These are phyloP conservation scores for Bipolaris bicolor DNA, from an alignment of 2,329 filamentous ascomycete genomes.

Conservation along the genomic window DNA sequence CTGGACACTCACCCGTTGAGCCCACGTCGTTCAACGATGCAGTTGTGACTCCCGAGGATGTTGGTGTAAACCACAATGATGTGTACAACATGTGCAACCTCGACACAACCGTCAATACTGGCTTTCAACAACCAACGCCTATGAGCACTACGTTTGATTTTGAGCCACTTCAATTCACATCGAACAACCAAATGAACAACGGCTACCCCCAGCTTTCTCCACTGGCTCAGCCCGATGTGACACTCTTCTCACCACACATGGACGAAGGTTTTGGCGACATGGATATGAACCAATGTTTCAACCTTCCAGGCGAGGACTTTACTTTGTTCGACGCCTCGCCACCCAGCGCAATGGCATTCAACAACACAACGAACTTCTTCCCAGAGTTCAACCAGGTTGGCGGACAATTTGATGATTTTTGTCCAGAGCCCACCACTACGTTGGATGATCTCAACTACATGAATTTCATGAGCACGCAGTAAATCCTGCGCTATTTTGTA, in stretches of 20 bases:
- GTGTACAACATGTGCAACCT: constrained; percentile 62
- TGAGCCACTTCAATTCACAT: constrained; percentile 47
- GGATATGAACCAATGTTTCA: constrained; percentile 38
- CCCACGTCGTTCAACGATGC: constrained; percentile 52
- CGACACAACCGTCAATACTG: constrained; percentile 65
- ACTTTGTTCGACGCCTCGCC: constrained; percentile 59
- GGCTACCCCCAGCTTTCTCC: constrained; percentile 67
- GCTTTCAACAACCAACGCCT: constrained; percentile 62
- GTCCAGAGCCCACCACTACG: constrained; percentile 35
- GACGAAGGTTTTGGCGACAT: constrained; percentile 69
- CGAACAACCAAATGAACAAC: constrained; percentile 26
- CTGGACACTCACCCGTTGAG: constrained; percentile 50
- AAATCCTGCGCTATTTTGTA: constrained; percentile 20
- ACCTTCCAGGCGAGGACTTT: constrained; percentile 61
- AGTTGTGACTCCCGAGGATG: constrained; percentile 52
- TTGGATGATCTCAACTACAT: constrained; percentile 41
- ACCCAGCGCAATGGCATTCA: constrained; percentile 31
- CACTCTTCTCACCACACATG: constrained; percentile 69
- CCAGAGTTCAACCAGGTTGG: constrained; percentile 50
- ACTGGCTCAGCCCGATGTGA: constrained; percentile 69
- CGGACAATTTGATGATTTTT: constrained; percentile 46
- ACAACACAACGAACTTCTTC: constrained; percentile 44
- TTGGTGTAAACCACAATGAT: constrained; percentile 66
- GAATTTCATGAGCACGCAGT: constrained; percentile 32
- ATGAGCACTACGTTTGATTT: constrained; percentile 48